Percentiles rank a stretch among this genome's conserved stretches.
These are phyloP conservation scores for Parastagonospora avenae DNA, from an alignment of 2,329 filamentous ascomycete genomes.

Conservation along the genomic window DNA sequence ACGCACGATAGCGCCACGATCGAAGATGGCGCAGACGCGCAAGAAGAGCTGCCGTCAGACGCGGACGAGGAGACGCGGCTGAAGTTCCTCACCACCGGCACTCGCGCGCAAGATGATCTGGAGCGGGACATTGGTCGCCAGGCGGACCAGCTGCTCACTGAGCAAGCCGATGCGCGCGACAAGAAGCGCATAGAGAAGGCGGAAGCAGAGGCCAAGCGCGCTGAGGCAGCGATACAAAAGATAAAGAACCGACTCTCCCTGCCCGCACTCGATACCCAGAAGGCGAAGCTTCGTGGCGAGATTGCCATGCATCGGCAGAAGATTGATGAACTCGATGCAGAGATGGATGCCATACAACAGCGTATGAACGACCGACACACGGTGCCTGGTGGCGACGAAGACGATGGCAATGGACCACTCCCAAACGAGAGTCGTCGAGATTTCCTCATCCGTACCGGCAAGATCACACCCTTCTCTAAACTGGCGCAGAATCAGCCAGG, in stretches of 20 bases:
- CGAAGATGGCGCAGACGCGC: slow-evolving; percentile 13
- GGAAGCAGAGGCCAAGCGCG: slow-evolving; percentile 57
- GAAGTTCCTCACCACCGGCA: slow-evolving; percentile 43
- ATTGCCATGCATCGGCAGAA: slow-evolving; percentile 69
- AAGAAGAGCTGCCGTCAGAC: slow-evolving; percentile 33
- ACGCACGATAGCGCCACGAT: slow-evolving; percentile 6
- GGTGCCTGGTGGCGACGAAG: slow-evolving; percentile 54
- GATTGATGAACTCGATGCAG: slow-evolving; percentile 68
- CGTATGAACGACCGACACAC: slow-evolving; percentile 78
- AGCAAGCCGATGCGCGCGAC: slow-evolving; percentile 68
- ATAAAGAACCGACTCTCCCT: slow-evolving; percentile 62
- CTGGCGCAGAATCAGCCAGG: slow-evolving; percentile 69
- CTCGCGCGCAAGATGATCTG: slow-evolving; percentile 85
- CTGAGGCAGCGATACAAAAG: slow-evolving; percentile 68
- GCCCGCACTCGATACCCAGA: slow-evolving; percentile 60
- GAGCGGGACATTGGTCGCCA: slow-evolving; percentile 81
- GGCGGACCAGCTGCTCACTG: slow-evolving; percentile 64
- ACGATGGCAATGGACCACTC: slow-evolving; percentile 63
- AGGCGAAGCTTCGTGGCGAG: slow-evolving; percentile 66
- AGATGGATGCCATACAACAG: slow-evolving; percentile 78
- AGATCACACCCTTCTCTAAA: slow-evolving; percentile 94
- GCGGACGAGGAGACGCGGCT: slow-evolving; percentile 50
- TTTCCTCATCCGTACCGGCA: slow-evolving; percentile 91
- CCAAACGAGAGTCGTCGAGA: slow-evolving; percentile 85
- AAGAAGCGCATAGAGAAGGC: slow-evolving; percentile 66